Evolutionary conservation across 1,139 yeast genomes (phyloP), one percentile per base, ranked within the genome.

Genomic region (Eremothecium coryli): DNA sequence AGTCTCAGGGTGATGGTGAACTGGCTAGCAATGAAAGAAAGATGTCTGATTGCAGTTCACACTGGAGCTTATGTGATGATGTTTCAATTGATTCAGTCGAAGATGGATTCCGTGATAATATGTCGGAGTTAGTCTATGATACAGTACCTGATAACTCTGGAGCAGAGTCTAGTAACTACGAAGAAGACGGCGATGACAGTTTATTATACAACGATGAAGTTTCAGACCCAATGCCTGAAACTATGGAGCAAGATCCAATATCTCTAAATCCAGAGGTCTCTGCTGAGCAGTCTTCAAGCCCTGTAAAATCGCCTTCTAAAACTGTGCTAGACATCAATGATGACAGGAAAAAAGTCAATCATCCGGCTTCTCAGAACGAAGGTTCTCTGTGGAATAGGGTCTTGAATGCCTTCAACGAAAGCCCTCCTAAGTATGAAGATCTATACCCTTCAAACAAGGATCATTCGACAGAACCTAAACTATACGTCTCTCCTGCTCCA

Each of bases 381-480:
- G 50, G 39, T 29, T 69, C 73, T 2, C 54, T 76, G 38, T 76
- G 85, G 82, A 71, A 69, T 43, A 76, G 73, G 49, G 73, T 77
- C 54, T 69, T 73, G 54, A 71, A 68, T 39, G 82, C 74, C 4
- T 71, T 76, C 49, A 66, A 66, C 39, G 73, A 70, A 25, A 71
- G 69, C 13, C 65, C 79, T 40, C 95, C 95, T 9, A 69, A 77
- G 23, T 85, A 85, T 50, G 88, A 82, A 43, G 95, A 85, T 43
- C 68, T 85, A 35, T 85, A 76, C 66, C 95, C 95, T 11, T 56
- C 17, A 11, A 13, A 30, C 5, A 40, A 13, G 17, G 38, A 3
- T 58, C 18, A 38, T 23, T 30, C 25, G 27, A 35, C 32, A 23
- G 28, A 24, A 6, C 2, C 46, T 54, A 10, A 50, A 49, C 14